Evolutionary conservation across 768 basidiomycete species (phyloP).

Genomic region (Amanita subjunquillea): DNA sequence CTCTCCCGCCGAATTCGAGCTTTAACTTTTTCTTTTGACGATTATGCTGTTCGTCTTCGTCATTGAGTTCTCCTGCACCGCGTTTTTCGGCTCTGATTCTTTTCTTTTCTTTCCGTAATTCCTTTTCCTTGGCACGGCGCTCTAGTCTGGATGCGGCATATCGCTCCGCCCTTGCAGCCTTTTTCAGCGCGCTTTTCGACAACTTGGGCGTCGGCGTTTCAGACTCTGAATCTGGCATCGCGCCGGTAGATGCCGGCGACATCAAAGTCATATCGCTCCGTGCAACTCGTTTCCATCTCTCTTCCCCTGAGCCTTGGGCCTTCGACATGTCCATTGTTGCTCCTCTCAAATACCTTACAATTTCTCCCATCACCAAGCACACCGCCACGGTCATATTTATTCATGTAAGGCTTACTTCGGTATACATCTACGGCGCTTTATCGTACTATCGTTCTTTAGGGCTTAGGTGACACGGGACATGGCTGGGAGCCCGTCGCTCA

Average conservation of each 20-base stretch:
- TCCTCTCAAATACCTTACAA: conserved; percentile 38
- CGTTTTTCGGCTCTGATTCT: conserved; percentile 46
- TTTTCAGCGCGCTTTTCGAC: conserved; percentile 76
- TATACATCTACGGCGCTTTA: conserved; percentile 1
- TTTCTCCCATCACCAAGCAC: conserved; percentile 52
- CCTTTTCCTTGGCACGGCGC: conserved; percentile 69
- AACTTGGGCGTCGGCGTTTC: conserved; percentile 19
- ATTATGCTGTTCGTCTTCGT: conserved; percentile 28
- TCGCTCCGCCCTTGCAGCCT: conserved; percentile 60
- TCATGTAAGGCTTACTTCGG: conserved; percentile 47
- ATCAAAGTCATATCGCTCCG: background rate
- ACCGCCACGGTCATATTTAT: conserved; percentile 84
- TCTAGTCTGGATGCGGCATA: conserved; percentile 58
- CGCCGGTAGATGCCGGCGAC: conserved; percentile 36
- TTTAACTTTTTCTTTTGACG: conserved; percentile 30
- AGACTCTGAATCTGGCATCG: background rate
- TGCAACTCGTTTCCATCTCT: conserved; percentile 8
- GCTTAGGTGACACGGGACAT: conserved; percentile 63
- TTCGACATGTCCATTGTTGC: conserved; percentile 11
- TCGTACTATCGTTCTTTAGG: conserved; percentile 28
- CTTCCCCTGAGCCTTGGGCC: conserved; percentile 8
- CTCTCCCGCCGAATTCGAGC: conserved; percentile 45
- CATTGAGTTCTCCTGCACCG: conserved; percentile 53
- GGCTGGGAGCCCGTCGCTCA: conserved; percentile 75
- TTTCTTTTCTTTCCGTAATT: conserved; percentile 67